Conservation (phyloP, 352 stramenopile species). For the Globisporangium okanoganense region DNA sequence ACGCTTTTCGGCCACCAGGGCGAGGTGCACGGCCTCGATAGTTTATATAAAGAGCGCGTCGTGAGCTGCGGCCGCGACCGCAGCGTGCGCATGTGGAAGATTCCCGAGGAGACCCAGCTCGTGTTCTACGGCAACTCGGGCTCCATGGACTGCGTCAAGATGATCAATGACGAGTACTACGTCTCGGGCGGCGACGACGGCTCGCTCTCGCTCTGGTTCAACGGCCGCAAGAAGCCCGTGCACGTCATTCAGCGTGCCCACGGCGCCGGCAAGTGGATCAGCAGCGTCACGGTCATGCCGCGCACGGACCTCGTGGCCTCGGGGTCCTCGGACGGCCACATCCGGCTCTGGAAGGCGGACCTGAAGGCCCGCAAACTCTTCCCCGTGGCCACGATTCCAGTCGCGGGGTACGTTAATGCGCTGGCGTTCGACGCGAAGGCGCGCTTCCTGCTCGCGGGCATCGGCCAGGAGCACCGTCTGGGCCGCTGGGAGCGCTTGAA, state of each 20-base stretch:
- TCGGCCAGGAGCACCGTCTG: constrained; percentile 92
- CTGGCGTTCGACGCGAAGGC: constrained; percentile 76
- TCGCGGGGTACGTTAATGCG: constrained; percentile 70
- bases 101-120: constrained; percentile 93
- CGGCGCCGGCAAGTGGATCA: constrained; percentile 87
- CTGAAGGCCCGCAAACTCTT: constrained; percentile 60
- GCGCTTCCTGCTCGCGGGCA: constrained; percentile 86
- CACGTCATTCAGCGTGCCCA: constrained; percentile 83
- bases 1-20: constrained; percentile 93
- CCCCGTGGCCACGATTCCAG: constrained; percentile 65
- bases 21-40: constrained; percentile 89
- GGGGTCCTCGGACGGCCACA: constrained; percentile 87
- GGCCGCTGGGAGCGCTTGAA: constrained; percentile 90
- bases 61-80: constrained; percentile 90
- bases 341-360: constrained; percentile 90
- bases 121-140: constrained; percentile 90
- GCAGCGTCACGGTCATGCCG: constrained; percentile 83
- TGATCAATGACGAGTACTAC: constrained; percentile 92
- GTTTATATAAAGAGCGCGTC: constrained; percentile 87
- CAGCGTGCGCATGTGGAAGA: constrained; percentile 95
- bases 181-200: constrained; percentile 90
- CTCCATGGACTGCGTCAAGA: constrained; percentile 91
- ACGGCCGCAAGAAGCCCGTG: constrained; percentile 92
- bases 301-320: constrained; percentile 90
- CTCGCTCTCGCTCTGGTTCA: constrained; percentile 90